Evolutionary conservation across 2,329 filamentous ascomycete genomes (phyloP), one percentile per base, ranked within the genome.

Genomic region (Ceratocystis eucalypticola): DNA sequence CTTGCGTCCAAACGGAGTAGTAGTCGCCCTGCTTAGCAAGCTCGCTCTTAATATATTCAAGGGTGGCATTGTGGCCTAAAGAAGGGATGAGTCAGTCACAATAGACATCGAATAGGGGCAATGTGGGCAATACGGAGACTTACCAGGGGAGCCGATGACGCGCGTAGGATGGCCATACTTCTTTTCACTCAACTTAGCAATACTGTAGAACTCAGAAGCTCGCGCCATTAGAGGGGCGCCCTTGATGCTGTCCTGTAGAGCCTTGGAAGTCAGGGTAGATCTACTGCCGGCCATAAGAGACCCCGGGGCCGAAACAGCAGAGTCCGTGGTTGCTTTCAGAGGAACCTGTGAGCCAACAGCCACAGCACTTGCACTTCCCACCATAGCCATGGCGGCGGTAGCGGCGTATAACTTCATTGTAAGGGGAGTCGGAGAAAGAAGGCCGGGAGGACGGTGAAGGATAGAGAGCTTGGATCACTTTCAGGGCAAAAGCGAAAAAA

Each of bases 131-230:
- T 61, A 30, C 45, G 67, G 70, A 66, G 70, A 64, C 74, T 64
- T 74, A 85, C 84, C 84, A 72, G 80, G 72, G 69, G 84, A 87
- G 37, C 87, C 86, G 69, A 89, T 88, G 25, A 89, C 86, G 65
- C 87, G 80, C 1, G 87, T 89, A 1, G 87, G 87, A 70, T 86
- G 86, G 68, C 82, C 82, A 71, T 84, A 88, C 69, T 88, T 84
- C 1, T 80, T 76, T 68, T 81, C 76, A 10, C 80, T 80, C 64
- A 80, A 76, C 73, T 85, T 77, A 0, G 87, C 86, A 66, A 88
- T 81, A 64, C 81, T 76, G 70, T 82, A 88, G 7, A 90, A 80
- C 50, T 82, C 74, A 70, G 85, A 77, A 3, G 87, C 83, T 22
- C 85, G 82, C 4, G 77, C 74, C 53, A 86, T 74, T 5, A 90